Conservation (phyloP, 768 basidiomycete genomes). For the Pleurotus ostreatus region DNA sequence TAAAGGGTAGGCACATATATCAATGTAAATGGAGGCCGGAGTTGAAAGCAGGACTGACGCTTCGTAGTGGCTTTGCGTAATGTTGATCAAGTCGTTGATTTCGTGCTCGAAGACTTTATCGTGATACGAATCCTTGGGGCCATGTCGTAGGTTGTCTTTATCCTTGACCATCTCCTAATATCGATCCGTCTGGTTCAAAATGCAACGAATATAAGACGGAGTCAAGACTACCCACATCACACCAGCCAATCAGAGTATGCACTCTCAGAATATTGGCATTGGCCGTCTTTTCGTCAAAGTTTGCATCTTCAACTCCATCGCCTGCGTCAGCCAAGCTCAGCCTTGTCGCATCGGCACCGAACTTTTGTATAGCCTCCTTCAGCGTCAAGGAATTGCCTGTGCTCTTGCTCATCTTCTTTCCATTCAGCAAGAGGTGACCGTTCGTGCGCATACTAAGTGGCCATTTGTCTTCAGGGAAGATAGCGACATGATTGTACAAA, state of each 20-base stretch:
- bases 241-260: conserved; percentile 89
- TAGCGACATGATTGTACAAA: conserved; percentile 91
- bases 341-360: conserved; percentile 93
- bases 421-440: conserved; percentile 95
- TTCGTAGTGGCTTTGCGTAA: conserved; percentile 77
- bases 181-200: not conserved
- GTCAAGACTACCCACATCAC: conserved; percentile 56
- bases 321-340: conserved; percentile 94
- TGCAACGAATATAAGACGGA: not conserved
- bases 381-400: conserved; percentile 94
- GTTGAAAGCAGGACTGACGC: conserved; percentile 49
- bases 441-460: conserved; percentile 91
- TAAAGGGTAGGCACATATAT: not conserved
- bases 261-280: conserved; percentile 95
- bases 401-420: conserved; percentile 98
- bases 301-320: conserved; percentile 96
- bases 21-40: not conserved
- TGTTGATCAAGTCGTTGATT: conserved; percentile 79
- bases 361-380: conserved; percentile 85
- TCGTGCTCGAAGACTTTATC: conserved; percentile 91
- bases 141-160: conserved; percentile 65
- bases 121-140: conserved; percentile 70
- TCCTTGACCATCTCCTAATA: conserved; percentile 77
- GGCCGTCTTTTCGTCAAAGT: conserved; percentile 98
- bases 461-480: conserved; percentile 91